Evolutionary conservation across 192 early-diverging fungal genomes (phyloP), one percentile per base, ranked within the genome.

Genomic region (Cetraspora pellucida): DNA sequence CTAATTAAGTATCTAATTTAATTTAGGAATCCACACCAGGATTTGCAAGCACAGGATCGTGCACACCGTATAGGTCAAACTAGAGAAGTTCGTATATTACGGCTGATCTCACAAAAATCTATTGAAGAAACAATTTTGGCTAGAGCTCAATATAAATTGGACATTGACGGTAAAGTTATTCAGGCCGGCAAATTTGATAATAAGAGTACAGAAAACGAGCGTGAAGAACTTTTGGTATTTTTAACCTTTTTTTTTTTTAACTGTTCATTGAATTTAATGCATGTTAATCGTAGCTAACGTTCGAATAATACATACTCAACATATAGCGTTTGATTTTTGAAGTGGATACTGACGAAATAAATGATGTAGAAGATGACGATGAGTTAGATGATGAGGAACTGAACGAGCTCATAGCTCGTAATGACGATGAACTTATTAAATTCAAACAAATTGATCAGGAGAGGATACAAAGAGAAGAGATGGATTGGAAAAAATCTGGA

Each of bases 171-270:
- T 68, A 98, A 98, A 81, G 95, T 99, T 69, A 99, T 99, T 81
- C 97, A 99, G 83, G 97, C 97, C 57, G 98, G 98, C 67, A 99
- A 98, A 85, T 99, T 99, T 81, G 98, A 99, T 81, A 92, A 98
- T 78, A 95, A 96, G 79, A 96, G 94, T 81, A 92, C 92, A 1
- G 93, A 92, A 25, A 91, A 95, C 65, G 98, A 99, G 80, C 92
- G 95, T 60, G 98, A 99, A 74, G 91, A 89, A 10, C 89, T 97
- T 64, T 80, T 99, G 79, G 82, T 81, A 77, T 45, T 75, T n/a
- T n/a, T n/a, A n/a, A n/a, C n/a, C n/a, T n/a, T 64, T 14, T 70
- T 23, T 23, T 14, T 43, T 11, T 1, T 37, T 57, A 10, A n/a
- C 14, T 55, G 1, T 6, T 68, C 9, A 44, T 23, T 27, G 16